Percentiles rank a stretch among this genome's conserved stretches.
Conservation (phyloP, 2,329 filamentous ascomycete genomes). For the Xylaria sp. region DNA sequence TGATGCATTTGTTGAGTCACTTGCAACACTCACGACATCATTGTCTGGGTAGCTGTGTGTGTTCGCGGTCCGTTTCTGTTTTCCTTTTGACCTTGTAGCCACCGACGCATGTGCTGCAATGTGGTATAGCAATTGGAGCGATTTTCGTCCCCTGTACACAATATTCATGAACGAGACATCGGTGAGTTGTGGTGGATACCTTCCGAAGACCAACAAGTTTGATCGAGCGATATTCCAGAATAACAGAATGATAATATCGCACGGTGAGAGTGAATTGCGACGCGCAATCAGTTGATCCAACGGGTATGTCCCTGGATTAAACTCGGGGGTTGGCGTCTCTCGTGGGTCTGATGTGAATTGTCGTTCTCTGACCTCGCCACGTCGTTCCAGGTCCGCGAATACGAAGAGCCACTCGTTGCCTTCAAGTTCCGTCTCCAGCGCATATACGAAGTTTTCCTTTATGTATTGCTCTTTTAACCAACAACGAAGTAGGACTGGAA, state of each 20-base stretch:
- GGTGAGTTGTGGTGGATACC: not conserved
- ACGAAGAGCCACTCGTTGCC: not conserved
- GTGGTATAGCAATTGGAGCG: not conserved
- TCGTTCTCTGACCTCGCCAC: not conserved
- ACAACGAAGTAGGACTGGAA: not conserved
- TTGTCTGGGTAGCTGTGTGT: not conserved
- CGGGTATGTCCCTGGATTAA: not conserved
- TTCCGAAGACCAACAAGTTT: not conserved
- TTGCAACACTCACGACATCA: not conserved
- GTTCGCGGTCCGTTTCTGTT: not conserved
- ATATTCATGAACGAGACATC: not conserved
- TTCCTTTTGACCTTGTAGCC: not conserved
- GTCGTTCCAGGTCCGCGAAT: not conserved
- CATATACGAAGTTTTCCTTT: not conserved
- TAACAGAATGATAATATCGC: not conserved
- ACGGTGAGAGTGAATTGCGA: too few species aligned
- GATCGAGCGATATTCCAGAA: not conserved
- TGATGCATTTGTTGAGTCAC: not conserved
- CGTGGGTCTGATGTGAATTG: not conserved
- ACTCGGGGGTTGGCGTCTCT: not conserved
- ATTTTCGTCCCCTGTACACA: not conserved
- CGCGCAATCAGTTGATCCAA: not conserved
- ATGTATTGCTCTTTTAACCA: not conserved
- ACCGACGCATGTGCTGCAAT: not conserved
- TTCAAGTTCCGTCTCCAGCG: not conserved